A percentile compares a stretch with the other conserved stretches of the same genome.
phyloP scores from a whole-genome alignment of 345 rosid species.

The Salix purpurea region DNA sequence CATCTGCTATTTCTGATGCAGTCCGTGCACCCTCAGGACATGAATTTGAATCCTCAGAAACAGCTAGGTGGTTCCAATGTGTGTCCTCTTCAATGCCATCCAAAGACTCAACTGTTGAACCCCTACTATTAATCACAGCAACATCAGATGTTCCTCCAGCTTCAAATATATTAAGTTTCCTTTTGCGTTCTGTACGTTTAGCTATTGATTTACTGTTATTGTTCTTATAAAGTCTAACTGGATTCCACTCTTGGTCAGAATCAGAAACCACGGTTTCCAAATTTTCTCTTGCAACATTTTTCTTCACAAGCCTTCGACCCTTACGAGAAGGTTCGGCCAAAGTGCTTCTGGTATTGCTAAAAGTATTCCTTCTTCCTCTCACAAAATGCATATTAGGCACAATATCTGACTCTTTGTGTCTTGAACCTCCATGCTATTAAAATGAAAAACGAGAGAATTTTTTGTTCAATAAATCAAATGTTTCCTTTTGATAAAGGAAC shows the following conservation, averaged over 20 bases:
- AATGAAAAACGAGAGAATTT: background rate
- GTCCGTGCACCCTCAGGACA: conserved; percentile 16
- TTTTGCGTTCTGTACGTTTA: conserved; percentile 17
- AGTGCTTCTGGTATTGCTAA: conserved; percentile 20
- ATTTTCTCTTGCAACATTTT: conserved; percentile 25
- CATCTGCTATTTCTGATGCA: conserved; percentile 18
- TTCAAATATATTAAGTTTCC: conserved; percentile 17
- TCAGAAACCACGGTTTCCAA: conserved; percentile 30
- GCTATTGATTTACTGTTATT: background rate
- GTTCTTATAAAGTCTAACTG: conserved; percentile 16
- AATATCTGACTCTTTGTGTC: conserved; percentile 20
- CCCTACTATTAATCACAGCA: conserved; percentile 12
- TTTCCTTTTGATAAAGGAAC: background rate
- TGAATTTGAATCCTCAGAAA: conserved; percentile 7
- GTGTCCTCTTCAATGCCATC: conserved; percentile 42
- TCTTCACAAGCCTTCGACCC: conserved; percentile 46
- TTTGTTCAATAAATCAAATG: background rate
- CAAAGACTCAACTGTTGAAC: conserved; percentile 18
- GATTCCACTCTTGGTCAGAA: conserved; percentile 38
- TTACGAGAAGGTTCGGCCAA: conserved; percentile 38
- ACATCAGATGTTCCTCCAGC: conserved; percentile 38
- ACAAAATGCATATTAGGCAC: conserved; percentile 5
- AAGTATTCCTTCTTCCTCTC: conserved; percentile 29
- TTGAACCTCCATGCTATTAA: conserved; percentile 13
- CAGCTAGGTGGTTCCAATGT: conserved; percentile 22